Evolutionary conservation across 805 yeast genomes (phyloP), one percentile per base, ranked within the genome.

Genomic region (Candida patagonica): DNA sequence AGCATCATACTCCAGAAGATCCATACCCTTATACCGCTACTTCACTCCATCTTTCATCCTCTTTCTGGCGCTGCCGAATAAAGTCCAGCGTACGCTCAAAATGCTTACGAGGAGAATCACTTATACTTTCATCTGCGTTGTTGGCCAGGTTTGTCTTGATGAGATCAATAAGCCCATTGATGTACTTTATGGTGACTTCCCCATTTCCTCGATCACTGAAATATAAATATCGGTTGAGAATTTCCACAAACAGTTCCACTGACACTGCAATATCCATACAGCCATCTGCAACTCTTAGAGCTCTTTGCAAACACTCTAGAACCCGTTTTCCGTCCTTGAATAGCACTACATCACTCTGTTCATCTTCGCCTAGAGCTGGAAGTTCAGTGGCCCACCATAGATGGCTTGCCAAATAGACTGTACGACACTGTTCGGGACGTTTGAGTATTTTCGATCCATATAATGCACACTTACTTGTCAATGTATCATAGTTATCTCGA

Each of bases 401-500:
- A 60, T 92, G 96, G 1, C 95, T 78, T 31, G 95, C 88, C 38
- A 75, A 61, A 56, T 82, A 85, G 5, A 87, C 94, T 0, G 95
- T 79, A 12, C 96, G 74, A 58, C 96, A 88, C 60, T 92, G 98
- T 54, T 89, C 97, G 26, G 92, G 87, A 58, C 89, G 89, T 59
- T 84, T 86, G 53, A 89, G 68, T 37, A 92, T 67, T 59, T 84
- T 85, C 10, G 95, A 84, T 4, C 95, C 94, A 53, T 86, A 85
- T 35, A 88, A 63, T 1, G 96, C 86, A 35, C 88, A 72, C 57
- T 87, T 81, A 12, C 94, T 82, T 37, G 88, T 86, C 49, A 89
- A 66, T 3, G 76, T 73, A 50, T 86, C 92, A 60, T 84, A 89
- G 57, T 76, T 83, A 24, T 82, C 94, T 34, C 68, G 62, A 34